A percentile compares a stretch with the other conserved stretches of the same genome.
These are phyloP conservation scores for Antrodiella citrinella DNA, from an alignment of 768 basidiomycete species.

Conservation along the genomic window DNA sequence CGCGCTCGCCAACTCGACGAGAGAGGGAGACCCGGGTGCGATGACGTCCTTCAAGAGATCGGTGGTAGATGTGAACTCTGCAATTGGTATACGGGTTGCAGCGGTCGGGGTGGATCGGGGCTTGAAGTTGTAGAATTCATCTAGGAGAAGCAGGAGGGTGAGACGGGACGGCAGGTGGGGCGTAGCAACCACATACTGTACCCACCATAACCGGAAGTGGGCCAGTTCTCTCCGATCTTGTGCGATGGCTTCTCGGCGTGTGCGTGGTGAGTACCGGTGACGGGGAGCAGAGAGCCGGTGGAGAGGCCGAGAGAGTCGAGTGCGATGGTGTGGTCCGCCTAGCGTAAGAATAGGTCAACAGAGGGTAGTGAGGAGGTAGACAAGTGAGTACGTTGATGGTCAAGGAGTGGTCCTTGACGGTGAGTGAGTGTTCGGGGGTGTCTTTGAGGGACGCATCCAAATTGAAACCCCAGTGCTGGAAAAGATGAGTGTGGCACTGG, in stretches of 20 bases:
- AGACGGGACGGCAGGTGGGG: background rate
- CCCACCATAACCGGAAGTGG: slow-evolving; percentile 55
- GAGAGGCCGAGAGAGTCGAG: slow-evolving; percentile 42
- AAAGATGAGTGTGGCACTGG: background rate
- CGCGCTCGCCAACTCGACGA: slow-evolving; percentile 45
- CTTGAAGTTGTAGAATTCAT: slow-evolving; percentile 58
- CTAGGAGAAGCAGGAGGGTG: slow-evolving; percentile 24
- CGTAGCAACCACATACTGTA: background rate
- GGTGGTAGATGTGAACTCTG: slow-evolving; percentile 31
- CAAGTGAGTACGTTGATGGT: slow-evolving; percentile 29
- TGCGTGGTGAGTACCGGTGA: slow-evolving; percentile 39
- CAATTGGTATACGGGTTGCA: slow-evolving; percentile 40
- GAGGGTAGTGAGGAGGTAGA: background rate
- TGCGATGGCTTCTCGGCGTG: slow-evolving; percentile 17
- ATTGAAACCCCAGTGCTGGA: slow-evolving; percentile 79
- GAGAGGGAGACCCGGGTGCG: slow-evolving; percentile 22
- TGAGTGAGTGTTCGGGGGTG: slow-evolving; percentile 30
- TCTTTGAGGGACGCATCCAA: slow-evolving; percentile 56
- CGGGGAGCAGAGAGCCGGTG: slow-evolving; percentile 42
- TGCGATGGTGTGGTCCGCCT: slow-evolving; percentile 51
- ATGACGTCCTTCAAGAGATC: slow-evolving; percentile 27
- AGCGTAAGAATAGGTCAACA: background rate
- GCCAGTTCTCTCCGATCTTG: slow-evolving; percentile 48
- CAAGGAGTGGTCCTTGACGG: slow-evolving; percentile 43
- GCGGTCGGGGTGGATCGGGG: slow-evolving; percentile 24